Conservation (phyloP, 257 asterid species). For the Nicotiana benthamiana region DNA sequence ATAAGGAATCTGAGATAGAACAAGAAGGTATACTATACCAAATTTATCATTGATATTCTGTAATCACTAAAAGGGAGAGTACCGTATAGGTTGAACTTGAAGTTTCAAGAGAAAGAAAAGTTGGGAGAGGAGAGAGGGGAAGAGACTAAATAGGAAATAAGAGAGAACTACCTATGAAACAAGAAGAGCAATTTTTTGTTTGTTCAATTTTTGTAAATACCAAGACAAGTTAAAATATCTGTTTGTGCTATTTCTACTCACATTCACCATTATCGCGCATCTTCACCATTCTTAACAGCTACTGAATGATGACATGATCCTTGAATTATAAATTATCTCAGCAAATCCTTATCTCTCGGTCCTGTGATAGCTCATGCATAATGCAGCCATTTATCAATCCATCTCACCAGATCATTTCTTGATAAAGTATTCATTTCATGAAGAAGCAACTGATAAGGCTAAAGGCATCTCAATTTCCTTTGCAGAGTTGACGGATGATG, state of each 20-base stretch:
- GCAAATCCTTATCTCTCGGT: not conserved
- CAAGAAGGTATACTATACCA: not conserved
- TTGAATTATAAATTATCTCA: not conserved
- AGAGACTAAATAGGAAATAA: not conserved
- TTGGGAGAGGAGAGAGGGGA: not conserved
- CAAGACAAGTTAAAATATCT: not conserved
- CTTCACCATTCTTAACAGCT: not conserved
- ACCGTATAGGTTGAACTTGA: not conserved
- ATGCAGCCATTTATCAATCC: slow-evolving; percentile 2
- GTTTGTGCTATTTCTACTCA: slow-evolving; percentile 1
- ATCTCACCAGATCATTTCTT: not conserved
- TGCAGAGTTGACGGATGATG: slow-evolving; percentile 12
- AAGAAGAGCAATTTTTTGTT: not conserved
- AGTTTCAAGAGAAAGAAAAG: slow-evolving; percentile 4
- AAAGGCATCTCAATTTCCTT: slow-evolving; percentile 29
- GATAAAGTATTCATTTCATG: not conserved
- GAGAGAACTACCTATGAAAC: not conserved
- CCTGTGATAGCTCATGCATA: not conserved
- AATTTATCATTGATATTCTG: not conserved
- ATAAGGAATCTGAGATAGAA: not conserved
- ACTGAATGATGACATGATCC: not conserved
- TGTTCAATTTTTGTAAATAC: not conserved
- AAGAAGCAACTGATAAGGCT: slow-evolving; percentile 10
- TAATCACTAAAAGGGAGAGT: not conserved
- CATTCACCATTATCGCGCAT: not conserved